Conservation (phyloP, 495 filamentous ascomycete genomes). For the Neurospora tetrasperma region DNA sequence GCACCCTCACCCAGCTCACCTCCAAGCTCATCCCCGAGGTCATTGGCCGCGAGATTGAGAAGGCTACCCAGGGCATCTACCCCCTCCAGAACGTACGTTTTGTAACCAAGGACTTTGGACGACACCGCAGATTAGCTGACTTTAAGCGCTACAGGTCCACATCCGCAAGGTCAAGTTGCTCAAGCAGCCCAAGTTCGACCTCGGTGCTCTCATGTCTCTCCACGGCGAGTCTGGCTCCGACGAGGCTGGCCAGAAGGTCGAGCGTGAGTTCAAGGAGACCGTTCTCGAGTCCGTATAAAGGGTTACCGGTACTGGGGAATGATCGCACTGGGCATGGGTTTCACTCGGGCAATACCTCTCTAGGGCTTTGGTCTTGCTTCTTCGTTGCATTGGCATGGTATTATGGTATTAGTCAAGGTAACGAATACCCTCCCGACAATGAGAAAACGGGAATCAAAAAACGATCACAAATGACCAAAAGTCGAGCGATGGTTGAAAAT, state of each 20-base stretch:
- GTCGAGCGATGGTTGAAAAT: constrained; percentile 8
- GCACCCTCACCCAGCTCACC: constrained; percentile 87
- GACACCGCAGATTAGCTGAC: constrained; percentile 9
- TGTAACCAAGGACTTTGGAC: not conserved
- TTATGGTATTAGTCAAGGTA: constrained; percentile 38
- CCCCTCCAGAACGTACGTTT: constrained; percentile 89
- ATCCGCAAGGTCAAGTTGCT: constrained; percentile 99
- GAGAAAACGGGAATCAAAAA: constrained; percentile 30
- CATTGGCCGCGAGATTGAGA: constrained; percentile 98
- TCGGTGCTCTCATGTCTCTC: constrained; percentile 84
- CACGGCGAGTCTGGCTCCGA: constrained; percentile 96
- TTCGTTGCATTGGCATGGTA: constrained; percentile 49
- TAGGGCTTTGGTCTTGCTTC: constrained; percentile 35
- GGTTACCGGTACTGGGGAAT: constrained; percentile 27
- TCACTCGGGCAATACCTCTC: constrained; percentile 44
- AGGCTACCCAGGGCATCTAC: constrained; percentile 98
- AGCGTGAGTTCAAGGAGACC: constrained; percentile 97
- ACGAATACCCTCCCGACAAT: constrained; percentile 26
- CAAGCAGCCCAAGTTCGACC: constrained; percentile 96
- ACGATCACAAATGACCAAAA: constrained; percentile 23
- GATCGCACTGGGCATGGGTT: constrained; percentile 38
- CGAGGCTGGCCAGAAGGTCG: constrained; percentile 95
- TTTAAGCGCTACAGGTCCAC: constrained; percentile 60
- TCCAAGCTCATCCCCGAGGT: constrained; percentile 98
- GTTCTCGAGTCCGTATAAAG: constrained; percentile 87